phyloP scores from a whole-genome alignment of 2,329 filamentous ascomycete genomes.

The Aspergillus caelatus region DNA sequence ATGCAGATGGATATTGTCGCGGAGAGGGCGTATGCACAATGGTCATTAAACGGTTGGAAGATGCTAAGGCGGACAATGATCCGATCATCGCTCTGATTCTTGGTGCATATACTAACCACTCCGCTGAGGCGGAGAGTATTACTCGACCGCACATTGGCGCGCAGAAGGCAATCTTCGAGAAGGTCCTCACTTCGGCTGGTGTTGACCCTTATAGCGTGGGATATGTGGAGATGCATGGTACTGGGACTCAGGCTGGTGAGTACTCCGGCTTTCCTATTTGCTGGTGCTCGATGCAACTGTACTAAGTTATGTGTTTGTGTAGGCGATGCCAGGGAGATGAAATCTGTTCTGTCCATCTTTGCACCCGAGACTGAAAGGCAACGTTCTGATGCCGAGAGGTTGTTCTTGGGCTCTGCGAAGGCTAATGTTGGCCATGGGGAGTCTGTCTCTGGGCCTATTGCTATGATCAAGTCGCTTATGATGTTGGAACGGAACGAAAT shows the following conservation, averaged over 20 bases:
- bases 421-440: conserved; percentile 67
- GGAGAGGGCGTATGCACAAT: conserved; percentile 75
- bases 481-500: conserved; percentile 41
- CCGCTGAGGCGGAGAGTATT: conserved; percentile 77
- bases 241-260: conserved; percentile 76
- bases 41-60: conserved; percentile 77
- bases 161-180: conserved; percentile 71
- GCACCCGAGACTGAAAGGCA: conserved; percentile 53
- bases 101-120: conserved; percentile 78
- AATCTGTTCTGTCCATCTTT: conserved; percentile 69
- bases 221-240: conserved; percentile 90
- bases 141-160: conserved; percentile 79
- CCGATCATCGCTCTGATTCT: conserved; percentile 71
- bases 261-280: background rate
- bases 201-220: conserved; percentile 76
- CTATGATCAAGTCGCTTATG: conserved; percentile 40
- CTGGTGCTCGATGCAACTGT: too few species aligned
- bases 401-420: conserved; percentile 67
- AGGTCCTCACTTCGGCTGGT: conserved; percentile 71
- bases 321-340: conserved; percentile 75
- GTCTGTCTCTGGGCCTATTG: conserved; percentile 58
- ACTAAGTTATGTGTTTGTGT: background rate
- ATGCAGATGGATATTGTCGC: conserved; percentile 80
- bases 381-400: conserved; percentile 41
- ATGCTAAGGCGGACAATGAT: conserved; percentile 76